Evolutionary conservation across 208 protist species (phyloP), one percentile per base, ranked within the genome.

Genomic region (Wallacemonas collosoma): DNA sequence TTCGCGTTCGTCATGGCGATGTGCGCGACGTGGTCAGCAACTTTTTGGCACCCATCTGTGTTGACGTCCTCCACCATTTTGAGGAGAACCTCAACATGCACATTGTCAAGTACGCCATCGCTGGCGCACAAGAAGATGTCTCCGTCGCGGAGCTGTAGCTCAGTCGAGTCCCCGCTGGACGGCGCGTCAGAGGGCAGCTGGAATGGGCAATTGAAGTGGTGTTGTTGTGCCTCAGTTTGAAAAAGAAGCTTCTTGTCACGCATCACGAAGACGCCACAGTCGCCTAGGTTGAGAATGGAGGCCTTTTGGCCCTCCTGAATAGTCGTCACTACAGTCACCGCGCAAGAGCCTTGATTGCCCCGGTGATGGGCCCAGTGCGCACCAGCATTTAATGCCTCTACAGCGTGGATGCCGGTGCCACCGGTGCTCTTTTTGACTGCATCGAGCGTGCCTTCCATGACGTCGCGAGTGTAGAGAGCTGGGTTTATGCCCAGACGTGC

Each of bases 131-230:
- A 56, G 41, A 95, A 87, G 2, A 95, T 69, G 53, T 97, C 93
- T 2, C 81, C 86, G 15, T 82, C 81, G 41, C 79, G 77, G 51
- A 95, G 60, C 54, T 89, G 79, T 6, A 96, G 71, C 54, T 79
- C 83, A 1, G 79, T 73, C 47, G 86, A 82, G 56, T 95, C 83
- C 1, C 89, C 89, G 2, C 77, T 76, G 15, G 74, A 78, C n/a
- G 89, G 89, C 12, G 88, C 74, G 58, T 96, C 92, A 15, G 84
- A 80, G 5, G 91, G 91, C 4, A 96, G 85, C 66, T 93, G 88
- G 53, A 83, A 95, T 0, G 92, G 92, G 68, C 92, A 96, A 76
- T 96, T 95, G 71, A 96, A 96, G 45, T 74, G 81, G 65, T 96
- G 92, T 72, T 96, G 89, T 79, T 95, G 89, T 38, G 78, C 72